These are phyloP conservation scores for Chamaenerion angustifolium DNA, from an alignment of 345 rosid genomes.

Conservation along the genomic window DNA sequence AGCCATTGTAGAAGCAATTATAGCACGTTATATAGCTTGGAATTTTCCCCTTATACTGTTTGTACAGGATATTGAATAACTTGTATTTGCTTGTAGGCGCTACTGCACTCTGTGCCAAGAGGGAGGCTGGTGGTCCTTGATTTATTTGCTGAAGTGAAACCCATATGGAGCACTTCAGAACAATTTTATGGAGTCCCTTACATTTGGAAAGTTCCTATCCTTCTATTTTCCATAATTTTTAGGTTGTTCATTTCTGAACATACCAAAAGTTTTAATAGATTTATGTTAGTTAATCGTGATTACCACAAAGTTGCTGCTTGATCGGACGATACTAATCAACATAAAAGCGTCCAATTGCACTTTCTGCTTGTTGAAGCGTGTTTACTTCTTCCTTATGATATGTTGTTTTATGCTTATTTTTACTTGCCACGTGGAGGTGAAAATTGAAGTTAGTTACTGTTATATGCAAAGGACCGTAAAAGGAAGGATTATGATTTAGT, in stretches of 20 bases:
- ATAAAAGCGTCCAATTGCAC: background rate
- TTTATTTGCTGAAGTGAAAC: conserved; percentile 64
- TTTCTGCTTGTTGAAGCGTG: background rate
- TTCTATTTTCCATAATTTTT: background rate
- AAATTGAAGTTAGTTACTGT: too few species aligned
- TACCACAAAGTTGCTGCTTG: too few species aligned
- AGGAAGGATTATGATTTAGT: too few species aligned
- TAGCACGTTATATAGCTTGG: too few species aligned
- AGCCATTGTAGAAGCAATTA: too few species aligned
- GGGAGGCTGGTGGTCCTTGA: conserved; percentile 64
- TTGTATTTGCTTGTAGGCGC: conserved; percentile 32
- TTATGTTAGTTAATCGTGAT: too few species aligned
- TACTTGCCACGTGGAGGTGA: too few species aligned
- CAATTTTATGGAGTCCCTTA: conserved; percentile 70
- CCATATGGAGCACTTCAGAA: conserved; percentile 49
- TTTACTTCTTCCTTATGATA: background rate
- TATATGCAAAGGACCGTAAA: too few species aligned
- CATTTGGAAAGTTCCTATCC: conserved; percentile 38
- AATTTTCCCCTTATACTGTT: too few species aligned
- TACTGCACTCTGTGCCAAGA: conserved; percentile 53
- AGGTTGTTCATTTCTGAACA: background rate
- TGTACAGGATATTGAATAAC: background rate
- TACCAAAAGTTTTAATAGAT: too few species aligned
- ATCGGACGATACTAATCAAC: too few species aligned
- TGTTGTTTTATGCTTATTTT: background rate